phyloP scores from a whole-genome alignment of 2,329 filamentous ascomycete species.

The Raffaelea arxii region DNA sequence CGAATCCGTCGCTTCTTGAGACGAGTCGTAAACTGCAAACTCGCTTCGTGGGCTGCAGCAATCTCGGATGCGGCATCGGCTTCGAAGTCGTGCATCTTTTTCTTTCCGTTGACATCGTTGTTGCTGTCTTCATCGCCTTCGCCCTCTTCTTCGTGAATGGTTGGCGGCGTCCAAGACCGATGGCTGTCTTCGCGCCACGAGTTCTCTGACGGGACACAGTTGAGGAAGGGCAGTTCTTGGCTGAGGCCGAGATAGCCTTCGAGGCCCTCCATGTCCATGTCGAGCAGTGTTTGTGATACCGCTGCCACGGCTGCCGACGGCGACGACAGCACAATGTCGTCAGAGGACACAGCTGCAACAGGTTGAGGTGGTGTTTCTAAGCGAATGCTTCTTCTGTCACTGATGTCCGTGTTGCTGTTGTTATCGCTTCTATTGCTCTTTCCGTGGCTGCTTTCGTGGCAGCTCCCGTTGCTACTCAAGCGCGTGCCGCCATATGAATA shows the following conservation, averaged over 20 bases:
- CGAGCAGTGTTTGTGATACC: slow-evolving; percentile 39
- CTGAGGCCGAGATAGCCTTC: slow-evolving; percentile 18
- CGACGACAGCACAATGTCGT: slow-evolving; percentile 29
- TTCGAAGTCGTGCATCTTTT: slow-evolving; percentile 12
- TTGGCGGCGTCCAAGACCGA: no score
- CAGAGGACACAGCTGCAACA: slow-evolving; percentile 8
- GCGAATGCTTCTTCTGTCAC: background rate
- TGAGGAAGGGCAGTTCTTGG: slow-evolving; percentile 2
- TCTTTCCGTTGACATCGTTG: slow-evolving; percentile 12
- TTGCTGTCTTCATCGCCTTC: slow-evolving; percentile 13
- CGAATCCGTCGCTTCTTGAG: slow-evolving; percentile 36
- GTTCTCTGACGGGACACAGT: background rate
- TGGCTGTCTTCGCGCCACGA: background rate
- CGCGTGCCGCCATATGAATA: no score
- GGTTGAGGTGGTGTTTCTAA: background rate
- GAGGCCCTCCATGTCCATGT: slow-evolving; percentile 28
- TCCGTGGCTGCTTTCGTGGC: slow-evolving; percentile 16
- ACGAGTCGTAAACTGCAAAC: slow-evolving; percentile 33
- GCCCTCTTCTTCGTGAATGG: slow-evolving; percentile 17
- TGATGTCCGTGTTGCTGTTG: no score
- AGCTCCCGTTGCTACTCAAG: no score
- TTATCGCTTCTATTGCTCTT: slow-evolving; percentile 22
- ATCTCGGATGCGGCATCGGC: slow-evolving; percentile 23
- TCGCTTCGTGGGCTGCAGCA: slow-evolving; percentile 23
- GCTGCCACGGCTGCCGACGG: slow-evolving; percentile 46